Percentiles rank a stretch among this genome's conserved stretches.
phyloP scores from a whole-genome alignment of 73 alveolate species.

The Symbiodinium natans region DNA sequence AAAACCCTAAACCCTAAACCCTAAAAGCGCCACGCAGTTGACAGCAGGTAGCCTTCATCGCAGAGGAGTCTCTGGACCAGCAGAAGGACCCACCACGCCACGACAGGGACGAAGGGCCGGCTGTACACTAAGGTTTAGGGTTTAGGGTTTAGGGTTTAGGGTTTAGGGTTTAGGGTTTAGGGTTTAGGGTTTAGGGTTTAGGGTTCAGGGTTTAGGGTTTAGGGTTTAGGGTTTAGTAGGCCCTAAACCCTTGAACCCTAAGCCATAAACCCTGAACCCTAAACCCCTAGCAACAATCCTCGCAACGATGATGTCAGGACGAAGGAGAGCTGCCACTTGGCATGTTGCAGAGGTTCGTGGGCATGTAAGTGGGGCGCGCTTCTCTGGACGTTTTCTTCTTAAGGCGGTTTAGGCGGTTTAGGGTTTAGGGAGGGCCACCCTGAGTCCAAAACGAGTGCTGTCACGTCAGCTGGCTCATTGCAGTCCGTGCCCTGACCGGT shows the following conservation, averaged over 20 bases:
- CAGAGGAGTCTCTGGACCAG: not conserved
- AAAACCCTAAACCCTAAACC: not conserved
- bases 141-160: not conserved
- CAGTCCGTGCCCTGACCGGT: too few relatives aligned
- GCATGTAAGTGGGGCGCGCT: too few relatives aligned
- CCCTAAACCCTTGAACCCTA: too few relatives aligned
- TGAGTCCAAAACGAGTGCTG: too few relatives aligned
- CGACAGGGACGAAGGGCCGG: too few relatives aligned
- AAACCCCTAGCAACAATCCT: not conserved
- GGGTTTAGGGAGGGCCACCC: too few relatives aligned
- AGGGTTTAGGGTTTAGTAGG: not conserved
- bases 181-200: not conserved
- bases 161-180: not conserved
- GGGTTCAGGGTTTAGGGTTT: not conserved
- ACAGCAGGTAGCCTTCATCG: not conserved
- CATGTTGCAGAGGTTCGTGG: not conserved
- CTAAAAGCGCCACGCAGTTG: too few relatives aligned
- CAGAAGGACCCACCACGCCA: too few relatives aligned
- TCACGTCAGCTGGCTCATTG: too few relatives aligned
- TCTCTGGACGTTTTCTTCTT: too few relatives aligned
- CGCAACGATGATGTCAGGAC: not conserved
- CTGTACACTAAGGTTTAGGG: not conserved
- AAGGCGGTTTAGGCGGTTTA: not conserved
- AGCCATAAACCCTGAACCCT: too few relatives aligned
- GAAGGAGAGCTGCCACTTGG: slow-evolving; percentile 1